phyloP scores from a whole-genome alignment of 768 basidiomycete species.

The Rubroboletus pulcherrimus region DNA sequence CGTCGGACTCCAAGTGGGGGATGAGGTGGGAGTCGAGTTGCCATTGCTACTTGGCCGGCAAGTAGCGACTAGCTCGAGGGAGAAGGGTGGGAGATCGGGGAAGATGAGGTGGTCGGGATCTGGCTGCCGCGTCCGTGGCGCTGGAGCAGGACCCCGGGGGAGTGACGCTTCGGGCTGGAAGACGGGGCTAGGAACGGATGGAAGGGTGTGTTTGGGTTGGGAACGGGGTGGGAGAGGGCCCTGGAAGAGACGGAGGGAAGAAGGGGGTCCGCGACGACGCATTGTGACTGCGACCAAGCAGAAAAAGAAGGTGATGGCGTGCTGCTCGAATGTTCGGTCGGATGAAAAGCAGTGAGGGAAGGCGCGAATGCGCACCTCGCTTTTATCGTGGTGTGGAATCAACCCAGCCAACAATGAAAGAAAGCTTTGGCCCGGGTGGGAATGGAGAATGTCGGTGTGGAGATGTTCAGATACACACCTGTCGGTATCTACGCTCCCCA shows the following conservation, averaged over 20 bases:
- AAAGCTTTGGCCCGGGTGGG: no score
- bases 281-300: slow-evolving; percentile 32
- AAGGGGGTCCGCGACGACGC: slow-evolving; percentile 67
- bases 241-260: slow-evolving; percentile 55
- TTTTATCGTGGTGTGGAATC: slow-evolving; percentile 4
- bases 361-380: background rate
- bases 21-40: slow-evolving; percentile 11
- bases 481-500: no score
- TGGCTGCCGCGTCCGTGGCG: slow-evolving; percentile 15
- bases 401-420: background rate
- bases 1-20: slow-evolving; percentile 15
- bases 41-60: slow-evolving; percentile 13
- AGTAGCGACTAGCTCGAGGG: slow-evolving; percentile 18
- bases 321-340: background rate
- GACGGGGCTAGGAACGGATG: slow-evolving; percentile 58
- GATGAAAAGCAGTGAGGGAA: background rate
- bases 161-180: slow-evolving; percentile 36
- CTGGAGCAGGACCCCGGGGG: slow-evolving; percentile 18
- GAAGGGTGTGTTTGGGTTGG: slow-evolving; percentile 60
- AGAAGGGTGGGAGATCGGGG: slow-evolving; percentile 24
- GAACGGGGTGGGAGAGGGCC: slow-evolving; percentile 64
- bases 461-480: no score
- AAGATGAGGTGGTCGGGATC: slow-evolving; percentile 5
- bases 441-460: no score
- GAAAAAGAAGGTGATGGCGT: background rate